Conservation (phyloP, 2,329 filamentous ascomycete genomes). For the Tolypocladium cylindrosporum region DNA sequence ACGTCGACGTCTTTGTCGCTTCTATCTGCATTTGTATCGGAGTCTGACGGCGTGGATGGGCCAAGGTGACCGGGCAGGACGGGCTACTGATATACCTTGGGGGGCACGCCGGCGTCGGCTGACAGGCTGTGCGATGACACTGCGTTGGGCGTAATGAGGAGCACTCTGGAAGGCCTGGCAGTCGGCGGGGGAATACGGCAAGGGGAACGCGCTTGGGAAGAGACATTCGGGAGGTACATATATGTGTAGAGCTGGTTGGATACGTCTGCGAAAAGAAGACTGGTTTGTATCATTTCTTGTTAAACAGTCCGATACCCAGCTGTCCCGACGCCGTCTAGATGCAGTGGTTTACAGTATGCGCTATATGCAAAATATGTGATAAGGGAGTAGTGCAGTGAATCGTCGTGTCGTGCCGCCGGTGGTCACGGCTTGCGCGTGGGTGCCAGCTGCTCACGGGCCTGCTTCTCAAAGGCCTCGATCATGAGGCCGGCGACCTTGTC, state of each 20-base stretch:
- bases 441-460: constrained; percentile 45
- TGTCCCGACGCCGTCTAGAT: background rate
- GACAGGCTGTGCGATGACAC: background rate
- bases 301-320: background rate
- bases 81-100: constrained; percentile 7
- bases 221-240: background rate
- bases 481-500: constrained; percentile 78
- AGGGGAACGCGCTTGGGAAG: background rate
- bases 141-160: constrained; percentile 8
- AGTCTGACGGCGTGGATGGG: constrained; percentile 14
- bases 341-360: background rate
- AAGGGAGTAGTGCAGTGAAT: background rate
- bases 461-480: constrained; percentile 86
- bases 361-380: background rate
- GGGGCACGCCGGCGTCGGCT: background rate
- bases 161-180: too few relatives aligned
- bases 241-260: background rate
- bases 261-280: background rate
- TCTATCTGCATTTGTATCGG: constrained; percentile 7
- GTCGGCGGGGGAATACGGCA: background rate
- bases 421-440: background rate
- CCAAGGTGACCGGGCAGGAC: constrained; percentile 11
- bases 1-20: background rate
- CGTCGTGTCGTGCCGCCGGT: background rate
- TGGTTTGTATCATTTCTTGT: background rate